Base-by-base conservation (phyloP, 148 eudicot species). In the Fagopyrum tataricum region DNA sequence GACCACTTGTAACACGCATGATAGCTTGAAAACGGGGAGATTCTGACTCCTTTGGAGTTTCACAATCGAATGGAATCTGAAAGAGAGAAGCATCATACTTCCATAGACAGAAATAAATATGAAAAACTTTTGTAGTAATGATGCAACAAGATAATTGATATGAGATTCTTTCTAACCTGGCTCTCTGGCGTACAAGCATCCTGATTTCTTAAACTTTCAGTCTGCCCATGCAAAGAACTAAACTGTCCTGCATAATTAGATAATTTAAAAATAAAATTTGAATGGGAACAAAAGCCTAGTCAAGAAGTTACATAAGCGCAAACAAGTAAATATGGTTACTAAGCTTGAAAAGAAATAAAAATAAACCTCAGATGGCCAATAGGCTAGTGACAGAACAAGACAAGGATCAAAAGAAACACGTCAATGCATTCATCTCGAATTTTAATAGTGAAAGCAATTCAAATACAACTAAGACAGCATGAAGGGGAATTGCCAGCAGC, bases 1-100 rank as follows among this genome's bases (percentile, higher is more conserved):
- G 97, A 51, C 92, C 97, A 86, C 96, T 96, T 55, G 99, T 96
- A 46, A 92, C 87, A 71, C 99, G 96, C 23, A 96, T 90, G 76
- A 96, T 92, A 73, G 97, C 99, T 92, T 92, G 96, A 81, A 96
- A 90, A 58, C 99, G 97, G 24, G 99, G 99, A 79, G 99, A 96
- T 83, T 96, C 99, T 51, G 99, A 96, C 81, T 96, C 99, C 85
- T 96, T 96, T 58, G 99, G 99, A 76, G 92, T 96, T 68, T 96
- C 99, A 77, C 90, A 89, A 72, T 92, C 99, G 75, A 78, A 87
- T 59, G 96, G 76, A 64, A 87, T 80, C 99, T 96, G 72, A 47
- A 77, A 75, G 70, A 43, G 44, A 39, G 39, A 64, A 64, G 40
- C 69, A 64, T 26, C 44, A 64, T 31, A 64, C 41, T 13, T 64